A percentile compares a stretch with the other conserved stretches of the same genome.
Conservation (phyloP, 257 asterid species). For the Solanum peruvianum region DNA sequence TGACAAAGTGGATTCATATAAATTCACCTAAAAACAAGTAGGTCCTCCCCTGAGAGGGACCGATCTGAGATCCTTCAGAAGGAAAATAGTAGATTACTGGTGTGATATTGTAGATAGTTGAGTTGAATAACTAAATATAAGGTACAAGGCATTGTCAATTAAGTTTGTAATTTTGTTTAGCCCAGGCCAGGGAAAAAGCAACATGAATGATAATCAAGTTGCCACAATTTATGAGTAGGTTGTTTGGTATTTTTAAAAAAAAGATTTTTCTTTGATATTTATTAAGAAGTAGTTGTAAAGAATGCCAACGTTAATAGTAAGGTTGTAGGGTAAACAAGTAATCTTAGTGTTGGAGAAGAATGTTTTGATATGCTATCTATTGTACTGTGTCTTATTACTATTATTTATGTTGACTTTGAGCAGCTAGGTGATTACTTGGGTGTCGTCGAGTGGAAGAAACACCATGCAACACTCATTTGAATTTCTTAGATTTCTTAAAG, state of each 20-base stretch:
- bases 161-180: conserved; percentile 70
- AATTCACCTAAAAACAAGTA: no score
- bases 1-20: no score
- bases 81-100: conserved; percentile 58
- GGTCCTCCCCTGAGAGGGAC: no score
- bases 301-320: conserved; percentile 58
- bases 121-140: conserved; percentile 71
- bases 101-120: conserved; percentile 48
- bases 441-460: conserved; percentile 85
- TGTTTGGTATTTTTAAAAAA: conserved; percentile 61
- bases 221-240: conserved; percentile 66
- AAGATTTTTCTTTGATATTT: conserved; percentile 63
- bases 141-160: conserved; percentile 71
- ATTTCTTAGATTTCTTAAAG: conserved; percentile 87
- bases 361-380: background rate
- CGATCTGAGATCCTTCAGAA: conserved; percentile 90
- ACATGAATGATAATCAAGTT: conserved; percentile 94
- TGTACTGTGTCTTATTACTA: conserved; percentile 40
- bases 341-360: conserved; percentile 38
- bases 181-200: conserved; percentile 77
- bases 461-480: conserved; percentile 63
- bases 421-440: conserved; percentile 56
- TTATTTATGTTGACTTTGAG: conserved; percentile 74
- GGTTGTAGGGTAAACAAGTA: conserved; percentile 82
- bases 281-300: conserved; percentile 81